phyloP scores from a whole-genome alignment of 495 filamentous ascomycete genomes.

The Pyrenula aspistea region DNA sequence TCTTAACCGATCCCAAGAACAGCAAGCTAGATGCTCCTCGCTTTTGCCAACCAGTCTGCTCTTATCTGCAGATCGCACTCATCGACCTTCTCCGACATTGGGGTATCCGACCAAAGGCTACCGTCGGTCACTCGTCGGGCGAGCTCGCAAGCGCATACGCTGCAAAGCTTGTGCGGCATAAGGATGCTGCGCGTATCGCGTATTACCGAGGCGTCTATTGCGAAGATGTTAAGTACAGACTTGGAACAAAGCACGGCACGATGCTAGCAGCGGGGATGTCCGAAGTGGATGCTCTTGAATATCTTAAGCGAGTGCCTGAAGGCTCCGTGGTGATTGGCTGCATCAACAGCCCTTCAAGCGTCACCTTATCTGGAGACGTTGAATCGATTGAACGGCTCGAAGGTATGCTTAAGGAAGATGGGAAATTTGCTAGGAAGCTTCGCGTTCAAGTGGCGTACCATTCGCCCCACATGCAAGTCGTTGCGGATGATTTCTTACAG shows the following conservation, averaged over 20 bases:
- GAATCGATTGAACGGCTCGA: constrained; percentile 17
- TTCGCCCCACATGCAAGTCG: constrained; percentile 25
- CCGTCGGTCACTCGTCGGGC: constrained; percentile 29
- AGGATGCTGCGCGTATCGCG: not conserved
- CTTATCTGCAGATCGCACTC: constrained; percentile 29
- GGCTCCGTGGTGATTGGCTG: constrained; percentile 15
- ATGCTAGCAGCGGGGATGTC: constrained; percentile 24
- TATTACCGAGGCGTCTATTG: not conserved
- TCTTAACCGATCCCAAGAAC: constrained; percentile 3
- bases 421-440: constrained; percentile 23
- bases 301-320: constrained; percentile 7
- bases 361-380: constrained; percentile 21
- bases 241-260: constrained; percentile 8
- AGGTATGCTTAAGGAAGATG: constrained; percentile 14
- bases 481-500: constrained; percentile 18
- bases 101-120: constrained; percentile 15
- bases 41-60: constrained; percentile 27
- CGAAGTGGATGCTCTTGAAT: constrained; percentile 9
- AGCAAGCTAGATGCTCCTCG: constrained; percentile 15
- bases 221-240: not conserved
- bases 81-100: constrained; percentile 22
- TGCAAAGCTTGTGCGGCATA: not conserved
- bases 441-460: constrained; percentile 33
- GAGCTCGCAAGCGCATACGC: constrained; percentile 28
- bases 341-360: constrained; percentile 21